Percentiles rank a stretch among this genome's conserved stretches.
Evolutionary conservation across 495 filamentous ascomycete genomes (phyloP).

Genomic region (Xylaria cubensis): DNA sequence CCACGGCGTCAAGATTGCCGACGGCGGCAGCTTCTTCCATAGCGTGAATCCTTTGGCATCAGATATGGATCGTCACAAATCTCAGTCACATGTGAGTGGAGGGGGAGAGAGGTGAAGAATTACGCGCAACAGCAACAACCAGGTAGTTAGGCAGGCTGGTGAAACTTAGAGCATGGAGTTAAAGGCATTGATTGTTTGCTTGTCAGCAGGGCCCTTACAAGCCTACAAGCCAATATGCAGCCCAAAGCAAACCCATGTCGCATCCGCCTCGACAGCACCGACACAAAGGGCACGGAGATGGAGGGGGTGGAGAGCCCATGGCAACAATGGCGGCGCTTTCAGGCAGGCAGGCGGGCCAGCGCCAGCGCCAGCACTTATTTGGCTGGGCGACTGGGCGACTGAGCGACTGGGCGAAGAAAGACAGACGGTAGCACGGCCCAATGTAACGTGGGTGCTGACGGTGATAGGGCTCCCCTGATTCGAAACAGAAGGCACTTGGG

Average conservation of each 20-base stretch:
- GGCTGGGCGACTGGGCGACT: neutral
- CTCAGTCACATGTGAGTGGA: constrained; percentile 21
- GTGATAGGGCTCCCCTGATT: constrained; percentile 22
- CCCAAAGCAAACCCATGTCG: constrained; percentile 21
- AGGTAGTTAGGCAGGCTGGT: constrained; percentile 27
- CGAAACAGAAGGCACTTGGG: constrained; percentile 20
- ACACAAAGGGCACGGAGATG: constrained; percentile 12
- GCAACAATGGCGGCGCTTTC: constrained; percentile 4
- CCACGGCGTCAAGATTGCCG: constrained; percentile 31
- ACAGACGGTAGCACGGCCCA: constrained; percentile 17
- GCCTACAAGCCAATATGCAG: neutral
- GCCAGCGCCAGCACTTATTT: constrained; percentile 3
- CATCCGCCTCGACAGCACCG: constrained; percentile 23
- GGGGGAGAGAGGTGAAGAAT: constrained; percentile 14
- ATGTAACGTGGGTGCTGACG: constrained; percentile 32
- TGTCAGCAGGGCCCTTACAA: constrained; percentile 13
- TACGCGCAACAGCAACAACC: constrained; percentile 14
- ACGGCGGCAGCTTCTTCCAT: constrained; percentile 33
- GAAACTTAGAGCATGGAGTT: constrained; percentile 6
- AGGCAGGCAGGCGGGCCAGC: neutral
- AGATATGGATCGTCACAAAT: constrained; percentile 24
- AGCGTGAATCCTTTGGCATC: constrained; percentile 30
- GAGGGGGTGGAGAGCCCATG: constrained; percentile 20
- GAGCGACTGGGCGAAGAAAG: neutral
- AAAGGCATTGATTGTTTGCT: constrained; percentile 19